These are phyloP conservation scores for Chenopodium formosanum DNA, from an alignment of 148 eudicot genomes.

Conservation along the genomic window DNA sequence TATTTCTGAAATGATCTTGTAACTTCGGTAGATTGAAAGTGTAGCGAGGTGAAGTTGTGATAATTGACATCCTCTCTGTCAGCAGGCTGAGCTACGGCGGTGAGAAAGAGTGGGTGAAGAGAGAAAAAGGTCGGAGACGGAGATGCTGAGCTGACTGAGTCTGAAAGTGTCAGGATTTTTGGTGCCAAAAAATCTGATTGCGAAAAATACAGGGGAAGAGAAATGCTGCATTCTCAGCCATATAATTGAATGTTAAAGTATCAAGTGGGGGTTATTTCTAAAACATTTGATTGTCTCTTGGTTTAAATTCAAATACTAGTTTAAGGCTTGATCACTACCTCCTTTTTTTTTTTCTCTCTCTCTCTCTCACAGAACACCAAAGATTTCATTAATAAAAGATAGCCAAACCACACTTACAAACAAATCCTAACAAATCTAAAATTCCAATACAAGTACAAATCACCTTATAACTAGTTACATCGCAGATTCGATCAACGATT, in stretches of 20 bases:
- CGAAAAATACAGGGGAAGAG: not conserved
- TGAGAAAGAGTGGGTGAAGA: not conserved
- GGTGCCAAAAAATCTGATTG: conserved; percentile 8
- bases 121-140: not conserved
- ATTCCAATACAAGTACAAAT: too few species aligned
- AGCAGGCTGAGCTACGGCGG: not conserved
- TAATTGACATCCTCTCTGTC: conserved; percentile 44
- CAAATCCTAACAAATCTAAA: too few species aligned
- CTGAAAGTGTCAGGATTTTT: not conserved
- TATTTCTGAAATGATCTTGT: conserved; percentile 27
- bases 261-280: too few species aligned
- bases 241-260: not conserved
- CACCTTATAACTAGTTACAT: too few species aligned
- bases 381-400: too few species aligned
- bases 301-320: too few species aligned
- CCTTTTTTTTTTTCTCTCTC: too few species aligned
- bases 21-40: conserved; percentile 38
- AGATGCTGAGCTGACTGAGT: not conserved
- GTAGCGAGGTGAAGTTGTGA: conserved; percentile 33
- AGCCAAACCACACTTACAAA: too few species aligned
- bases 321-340: too few species aligned
- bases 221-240: conserved; percentile 3
- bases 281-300: too few species aligned
- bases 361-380: too few species aligned
- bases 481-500: too few species aligned